These are phyloP conservation scores for Colletotrichum sp. DNA, from an alignment of 2,329 filamentous ascomycete species.

Conservation along the genomic window DNA sequence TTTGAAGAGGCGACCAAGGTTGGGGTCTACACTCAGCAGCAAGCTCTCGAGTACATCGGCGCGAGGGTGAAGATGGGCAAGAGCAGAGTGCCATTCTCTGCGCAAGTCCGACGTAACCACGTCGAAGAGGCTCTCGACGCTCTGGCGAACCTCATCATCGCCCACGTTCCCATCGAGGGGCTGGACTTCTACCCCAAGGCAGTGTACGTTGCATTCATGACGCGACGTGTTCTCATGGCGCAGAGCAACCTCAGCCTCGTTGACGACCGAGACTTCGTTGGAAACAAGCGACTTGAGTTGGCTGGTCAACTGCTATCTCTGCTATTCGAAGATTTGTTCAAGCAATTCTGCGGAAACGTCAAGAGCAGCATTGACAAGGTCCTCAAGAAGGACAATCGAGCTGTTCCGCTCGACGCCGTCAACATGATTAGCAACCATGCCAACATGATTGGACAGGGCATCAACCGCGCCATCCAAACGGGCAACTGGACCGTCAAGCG, in stretches of 20 bases:
- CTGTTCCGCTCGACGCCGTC: constrained; percentile 85
- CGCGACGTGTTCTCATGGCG: constrained; percentile 93
- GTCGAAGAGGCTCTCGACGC: constrained; percentile 93
- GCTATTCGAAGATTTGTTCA: constrained; percentile 97
- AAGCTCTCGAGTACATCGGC: constrained; percentile 93
- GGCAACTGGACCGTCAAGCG: constrained; percentile 98
- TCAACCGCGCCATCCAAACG: constrained; percentile 95
- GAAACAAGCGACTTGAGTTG: constrained; percentile 94
- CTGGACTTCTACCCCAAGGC: constrained; percentile 98
- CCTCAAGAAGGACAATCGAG: constrained; percentile 89
- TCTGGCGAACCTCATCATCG: constrained; percentile 89
- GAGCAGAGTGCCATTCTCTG: constrained; percentile 52
- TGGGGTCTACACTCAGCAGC: constrained; percentile 89
- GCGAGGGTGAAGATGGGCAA: constrained; percentile 85
- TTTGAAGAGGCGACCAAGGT: constrained; percentile 90
- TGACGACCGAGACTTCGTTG: constrained; percentile 96
- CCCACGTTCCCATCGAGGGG: constrained; percentile 89
- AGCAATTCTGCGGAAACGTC: constrained; percentile 87
- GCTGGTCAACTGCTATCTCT: constrained; percentile 93
- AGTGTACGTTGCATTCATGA: constrained; percentile 96
- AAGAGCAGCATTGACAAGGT: constrained; percentile 96
- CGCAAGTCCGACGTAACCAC: constrained; percentile 72
- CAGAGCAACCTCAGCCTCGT: constrained; percentile 88
- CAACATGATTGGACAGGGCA: constrained; percentile 86
- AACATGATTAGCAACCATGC: constrained; percentile 85